Evolutionary conservation across 345 rosid species (phyloP).

Genomic region (Eucalyptus cloeziana): DNA sequence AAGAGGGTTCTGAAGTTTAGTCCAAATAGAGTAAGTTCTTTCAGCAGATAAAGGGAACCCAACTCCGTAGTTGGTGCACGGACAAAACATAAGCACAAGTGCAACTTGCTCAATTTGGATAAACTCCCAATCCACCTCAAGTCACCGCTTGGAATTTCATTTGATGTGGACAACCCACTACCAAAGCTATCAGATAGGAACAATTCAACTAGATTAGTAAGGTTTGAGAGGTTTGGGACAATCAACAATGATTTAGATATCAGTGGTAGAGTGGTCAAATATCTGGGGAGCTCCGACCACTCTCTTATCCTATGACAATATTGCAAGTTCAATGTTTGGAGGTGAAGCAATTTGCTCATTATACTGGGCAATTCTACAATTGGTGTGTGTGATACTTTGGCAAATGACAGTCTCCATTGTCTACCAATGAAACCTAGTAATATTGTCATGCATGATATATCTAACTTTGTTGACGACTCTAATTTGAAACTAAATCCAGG

Average conservation of each 20-base stretch:
- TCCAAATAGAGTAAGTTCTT: background rate
- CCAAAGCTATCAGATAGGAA: background rate
- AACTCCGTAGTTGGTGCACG: rapidly evolving
- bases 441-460: background rate
- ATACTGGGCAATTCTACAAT: rapidly evolving
- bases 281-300: background rate
- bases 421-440: background rate
- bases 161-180: no score
- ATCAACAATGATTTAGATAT: background rate
- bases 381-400: background rate
- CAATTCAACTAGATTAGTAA: background rate
- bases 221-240: background rate
- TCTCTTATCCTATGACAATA: background rate
- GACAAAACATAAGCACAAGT: background rate
- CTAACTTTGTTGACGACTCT: rapidly evolving
- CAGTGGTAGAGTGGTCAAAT: rapidly evolving
- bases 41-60: background rate
- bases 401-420: rapidly evolving
- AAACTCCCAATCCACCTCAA: no score
- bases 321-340: background rate
- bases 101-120: background rate
- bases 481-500: rapidly evolving
- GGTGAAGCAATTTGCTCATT: background rate
- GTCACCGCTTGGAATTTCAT: no score
- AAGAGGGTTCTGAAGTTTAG: rapidly evolving